Base-by-base conservation (phyloP, 2,329 filamentous ascomycete genomes). In the Exophiala sp. region DNA sequence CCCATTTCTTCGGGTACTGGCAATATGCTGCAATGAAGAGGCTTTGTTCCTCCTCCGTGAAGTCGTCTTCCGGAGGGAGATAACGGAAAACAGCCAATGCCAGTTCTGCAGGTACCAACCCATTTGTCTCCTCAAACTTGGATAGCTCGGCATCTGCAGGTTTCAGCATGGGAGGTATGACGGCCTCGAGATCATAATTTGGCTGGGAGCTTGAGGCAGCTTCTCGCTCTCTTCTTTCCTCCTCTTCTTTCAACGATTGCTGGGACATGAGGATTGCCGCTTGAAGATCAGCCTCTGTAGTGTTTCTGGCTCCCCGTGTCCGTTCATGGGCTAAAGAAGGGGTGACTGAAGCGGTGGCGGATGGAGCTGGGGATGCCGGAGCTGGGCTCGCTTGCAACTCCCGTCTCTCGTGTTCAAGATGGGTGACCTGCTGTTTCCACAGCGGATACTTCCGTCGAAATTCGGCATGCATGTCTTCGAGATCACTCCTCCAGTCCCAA, bases 1-100 rank as follows among this genome's bases (percentile, higher is more conserved):
- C 71, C 70, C 73, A 76, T 63, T 71, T 72, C 64, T 76, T 76
- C 2, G 73, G 73, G 46, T 68, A 62, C 3, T 68, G 64, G 65
- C 73, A 70, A 55, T 74, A 76, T 13, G 71, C 70, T 46, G 73
- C 65, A 1, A 68, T 70, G 57, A 76, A 75, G 1, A 63, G 62
- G 23, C 65, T 63, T 48, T 75, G 72, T 58, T 76, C 73, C 40
- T 71, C 67, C 0, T 65, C 62, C 0, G 69, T 73, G 55, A 76
- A 76, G 50, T 75, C 70, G 44, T 75, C 72, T 8, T 66, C 64
- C 0, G 68, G 69, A 9, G 72, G 73, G 2, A 69, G 46, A 50
- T 72, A 75, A 1, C 65, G 66, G 43, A 73, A 74, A 2, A 73
- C 65, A 22, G 67, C 64, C 52, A 73, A 63, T 0, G 70, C 70